A percentile compares a stretch with the other conserved stretches of the same genome.
Evolutionary conservation across 179 eudicot species (phyloP).

Genomic region (Kewa caespitosa): DNA sequence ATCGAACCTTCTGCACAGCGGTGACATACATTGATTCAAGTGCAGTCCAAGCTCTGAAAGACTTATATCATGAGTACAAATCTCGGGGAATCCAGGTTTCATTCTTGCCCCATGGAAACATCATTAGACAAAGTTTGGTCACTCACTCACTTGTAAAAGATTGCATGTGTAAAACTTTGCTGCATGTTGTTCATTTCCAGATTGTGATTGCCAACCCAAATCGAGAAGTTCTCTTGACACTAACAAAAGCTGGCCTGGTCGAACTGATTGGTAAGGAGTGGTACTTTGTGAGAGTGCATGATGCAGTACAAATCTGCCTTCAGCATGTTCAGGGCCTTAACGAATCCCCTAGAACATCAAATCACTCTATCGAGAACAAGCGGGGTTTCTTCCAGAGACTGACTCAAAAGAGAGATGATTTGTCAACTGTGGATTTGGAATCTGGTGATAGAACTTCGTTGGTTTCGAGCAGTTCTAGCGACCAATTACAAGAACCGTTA

Average conservation of each 20-base stretch:
- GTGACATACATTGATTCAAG: slow-evolving; percentile 89
- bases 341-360: slow-evolving; percentile 36
- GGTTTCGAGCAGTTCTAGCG: slow-evolving; percentile 34
- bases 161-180: neutral
- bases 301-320: slow-evolving; percentile 92
- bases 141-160: neutral
- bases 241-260: slow-evolving; percentile 67
- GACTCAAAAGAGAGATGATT: slow-evolving; percentile 49
- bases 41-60: slow-evolving; percentile 82
- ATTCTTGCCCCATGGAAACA: neutral
- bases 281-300: slow-evolving; percentile 96
- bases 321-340: slow-evolving; percentile 59
- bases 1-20: slow-evolving; percentile 45
- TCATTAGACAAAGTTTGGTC: neutral
- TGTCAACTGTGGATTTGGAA: slow-evolving; percentile 49
- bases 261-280: slow-evolving; percentile 93
- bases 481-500: slow-evolving; percentile 62
- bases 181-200: slow-evolving; percentile 34
- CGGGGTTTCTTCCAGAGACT: slow-evolving; percentile 45
- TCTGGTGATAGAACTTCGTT: slow-evolving; percentile 39
- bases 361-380: slow-evolving; percentile 30
- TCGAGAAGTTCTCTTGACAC: slow-evolving; percentile 70
- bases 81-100: slow-evolving; percentile 81
- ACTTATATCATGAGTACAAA: slow-evolving; percentile 78
- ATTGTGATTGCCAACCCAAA: slow-evolving; percentile 86